Conservation (phyloP, 2,329 filamentous ascomycete genomes). For the Aspergillus aculeatus region DNA sequence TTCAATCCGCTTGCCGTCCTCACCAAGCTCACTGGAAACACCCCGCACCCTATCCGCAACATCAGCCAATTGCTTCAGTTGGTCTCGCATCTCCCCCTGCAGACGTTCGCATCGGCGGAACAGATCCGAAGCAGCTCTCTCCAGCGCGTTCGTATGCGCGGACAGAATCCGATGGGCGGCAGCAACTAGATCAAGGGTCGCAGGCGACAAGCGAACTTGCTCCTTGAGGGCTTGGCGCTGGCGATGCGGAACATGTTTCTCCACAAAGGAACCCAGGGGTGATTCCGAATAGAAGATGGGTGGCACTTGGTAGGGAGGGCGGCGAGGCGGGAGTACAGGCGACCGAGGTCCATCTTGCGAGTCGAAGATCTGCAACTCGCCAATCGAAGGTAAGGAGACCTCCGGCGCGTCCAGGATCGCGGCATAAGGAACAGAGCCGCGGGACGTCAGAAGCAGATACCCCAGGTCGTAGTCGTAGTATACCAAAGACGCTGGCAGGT, state of each 20-base stretch:
- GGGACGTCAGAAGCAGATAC: conserved; percentile 55
- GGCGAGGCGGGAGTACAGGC: conserved; percentile 32
- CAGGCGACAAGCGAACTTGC: conserved; percentile 48
- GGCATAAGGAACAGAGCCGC: conserved; percentile 50
- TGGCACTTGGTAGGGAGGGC: conserved; percentile 45
- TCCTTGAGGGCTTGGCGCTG: conserved; percentile 45
- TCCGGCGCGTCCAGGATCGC: conserved; percentile 53
- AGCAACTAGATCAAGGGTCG: conserved; percentile 49
- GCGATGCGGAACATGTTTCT: conserved; percentile 44
- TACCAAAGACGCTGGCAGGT: conserved; percentile 51
- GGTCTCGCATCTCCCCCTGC: conserved; percentile 48
- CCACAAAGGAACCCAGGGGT: conserved; percentile 41
- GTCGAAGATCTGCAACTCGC: conserved; percentile 28
- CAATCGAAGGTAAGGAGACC: conserved; percentile 28
- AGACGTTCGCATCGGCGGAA: conserved; percentile 53
- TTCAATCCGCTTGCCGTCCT: conserved; percentile 35
- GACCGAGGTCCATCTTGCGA: conserved; percentile 24
- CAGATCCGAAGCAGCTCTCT: conserved; percentile 50
- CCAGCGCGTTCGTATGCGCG: conserved; percentile 46
- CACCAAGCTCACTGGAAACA: conserved; percentile 40
- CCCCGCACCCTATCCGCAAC: conserved; percentile 47
- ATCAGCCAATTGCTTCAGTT: conserved; percentile 46
- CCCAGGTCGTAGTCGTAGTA: conserved; percentile 58
- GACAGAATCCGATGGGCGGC: conserved; percentile 49
- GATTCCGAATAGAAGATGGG: conserved; percentile 41